phyloP scores from a whole-genome alignment of 2,329 filamentous ascomycete species.

The Chaetomiaceae sp. region DNA sequence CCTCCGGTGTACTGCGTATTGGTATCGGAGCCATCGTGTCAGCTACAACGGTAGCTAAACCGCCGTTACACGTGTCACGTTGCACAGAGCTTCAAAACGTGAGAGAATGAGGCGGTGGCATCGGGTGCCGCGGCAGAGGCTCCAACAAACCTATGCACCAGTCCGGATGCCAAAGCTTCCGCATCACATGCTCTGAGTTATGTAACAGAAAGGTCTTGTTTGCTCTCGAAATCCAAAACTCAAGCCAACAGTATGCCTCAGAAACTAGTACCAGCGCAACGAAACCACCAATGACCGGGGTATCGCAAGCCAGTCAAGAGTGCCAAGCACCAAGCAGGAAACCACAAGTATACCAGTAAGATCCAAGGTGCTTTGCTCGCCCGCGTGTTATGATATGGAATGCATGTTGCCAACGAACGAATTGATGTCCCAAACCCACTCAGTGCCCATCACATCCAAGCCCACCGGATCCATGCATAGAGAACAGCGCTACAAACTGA shows the following conservation, averaged over 20 bases:
- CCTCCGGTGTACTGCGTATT: too few relatives aligned
- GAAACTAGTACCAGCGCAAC: too few relatives aligned
- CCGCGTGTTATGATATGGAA: not conserved
- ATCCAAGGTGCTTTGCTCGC: constrained; percentile 6
- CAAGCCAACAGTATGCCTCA: not conserved
- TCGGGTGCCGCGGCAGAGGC: not conserved
- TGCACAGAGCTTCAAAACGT: not conserved
- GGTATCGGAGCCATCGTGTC: not conserved
- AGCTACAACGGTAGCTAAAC: not conserved
- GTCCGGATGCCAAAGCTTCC: not conserved
- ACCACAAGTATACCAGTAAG: constrained; percentile 5
- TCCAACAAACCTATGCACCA: not conserved
- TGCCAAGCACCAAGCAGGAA: not conserved
- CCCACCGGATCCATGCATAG: constrained; percentile 3
- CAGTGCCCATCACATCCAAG: not conserved
- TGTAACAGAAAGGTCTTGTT: not conserved
- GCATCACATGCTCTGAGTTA: not conserved
- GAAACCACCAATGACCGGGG: too few relatives aligned
- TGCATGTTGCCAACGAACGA: not conserved
- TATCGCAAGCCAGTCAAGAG: not conserved
- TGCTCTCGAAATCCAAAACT: not conserved
- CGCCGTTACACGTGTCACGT: not conserved
- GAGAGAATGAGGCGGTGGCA: not conserved
- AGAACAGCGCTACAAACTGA: not conserved
- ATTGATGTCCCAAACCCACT: not conserved